A percentile compares a stretch with the other conserved stretches of the same genome.
Evolutionary conservation across 192 early-diverging fungal species (phyloP).

Genomic region (Funneliformis mosseae): DNA sequence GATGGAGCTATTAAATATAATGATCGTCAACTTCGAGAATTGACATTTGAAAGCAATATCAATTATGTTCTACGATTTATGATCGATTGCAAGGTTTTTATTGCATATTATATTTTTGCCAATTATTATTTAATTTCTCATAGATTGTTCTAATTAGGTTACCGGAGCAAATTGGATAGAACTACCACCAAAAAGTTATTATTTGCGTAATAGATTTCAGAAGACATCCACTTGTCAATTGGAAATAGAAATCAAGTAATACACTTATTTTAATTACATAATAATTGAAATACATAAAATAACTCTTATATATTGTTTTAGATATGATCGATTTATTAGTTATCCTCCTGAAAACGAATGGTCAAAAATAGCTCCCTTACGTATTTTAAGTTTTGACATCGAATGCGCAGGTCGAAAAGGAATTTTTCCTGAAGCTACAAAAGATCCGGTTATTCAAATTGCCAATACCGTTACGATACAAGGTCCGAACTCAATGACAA

Average conservation of each 20-base stretch:
- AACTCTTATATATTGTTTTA: slow-evolving; percentile 24
- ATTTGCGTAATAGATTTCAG: slow-evolving; percentile 38
- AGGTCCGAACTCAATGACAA: slow-evolving; percentile 47
- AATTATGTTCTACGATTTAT: slow-evolving; percentile 89
- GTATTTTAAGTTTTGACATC: slow-evolving; percentile 97
- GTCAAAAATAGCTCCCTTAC: slow-evolving; percentile 90
- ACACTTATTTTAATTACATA: not conserved
- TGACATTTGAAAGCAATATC: slow-evolving; percentile 89
- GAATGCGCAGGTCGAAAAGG: slow-evolving; percentile 97
- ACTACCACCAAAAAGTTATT: slow-evolving; percentile 76
- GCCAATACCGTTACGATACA: slow-evolving; percentile 92
- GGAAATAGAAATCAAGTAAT: slow-evolving; percentile 75
- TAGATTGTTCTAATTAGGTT: slow-evolving; percentile 45
- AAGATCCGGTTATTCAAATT: slow-evolving; percentile 97
- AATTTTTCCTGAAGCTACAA: slow-evolving; percentile 88
- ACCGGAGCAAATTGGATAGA: slow-evolving; percentile 93
- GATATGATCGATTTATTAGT: slow-evolving; percentile 76
- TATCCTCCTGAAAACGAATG: slow-evolving; percentile 90
- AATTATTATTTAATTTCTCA: not conserved
- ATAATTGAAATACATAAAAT: not conserved
- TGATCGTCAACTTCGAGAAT: slow-evolving; percentile 36
- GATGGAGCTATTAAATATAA: slow-evolving; percentile 32
- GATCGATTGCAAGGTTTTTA: slow-evolving; percentile 80
- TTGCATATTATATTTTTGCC: not conserved
- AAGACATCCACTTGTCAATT: slow-evolving; percentile 69